Evolutionary conservation across 495 filamentous ascomycete species (phyloP), one percentile per base, ranked within the genome.

Genomic region (Penicillium roqueforti): DNA sequence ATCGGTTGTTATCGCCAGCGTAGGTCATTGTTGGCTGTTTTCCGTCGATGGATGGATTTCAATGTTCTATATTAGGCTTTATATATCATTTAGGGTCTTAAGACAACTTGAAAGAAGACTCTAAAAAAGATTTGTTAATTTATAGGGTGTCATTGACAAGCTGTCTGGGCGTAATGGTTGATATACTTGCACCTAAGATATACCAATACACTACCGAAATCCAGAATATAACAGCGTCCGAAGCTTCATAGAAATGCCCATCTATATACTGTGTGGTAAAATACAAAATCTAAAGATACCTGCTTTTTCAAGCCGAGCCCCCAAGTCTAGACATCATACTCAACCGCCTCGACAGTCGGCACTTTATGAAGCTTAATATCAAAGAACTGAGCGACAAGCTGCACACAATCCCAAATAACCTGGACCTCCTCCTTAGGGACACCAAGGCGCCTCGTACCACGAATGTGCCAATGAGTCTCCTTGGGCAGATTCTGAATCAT

Each of bases 381-480:
- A 54, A 66, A 72, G 48, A 75, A 76, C 28, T 57, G 48, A 16
- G 71, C 69, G 18, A 75, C 66, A 42, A 71, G 50, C 58, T 69
- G 64, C 32, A 72, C 66, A 66, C 69, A 68, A 45, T 72, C 66
- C 65, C 67, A 68, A 43, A 72, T 59, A 36, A 69, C 54, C 62
- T 82, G 67, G 0, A 79, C 76, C 63, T 84, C 80, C 44, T 77
- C 69, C 59, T 63, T 64, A 6, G 72, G 67, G 1, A 83, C 63
- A 0, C 81, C 81, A 29, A 84, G 62, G 46, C 82, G 64, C 39
- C 80, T 66, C 11, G 70, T 70, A 0, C 80, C 81, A 29, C 82
- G 67, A 53, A 83, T 70, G 72, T 85, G 82, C 81, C 81, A 85
- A 28, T 73, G 69, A 0, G 79, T 83, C 62, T 80, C 73, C 18